Conservation (phyloP, 2,329 filamentous ascomycete genomes). For the Pyrenochaeta sp. region DNA sequence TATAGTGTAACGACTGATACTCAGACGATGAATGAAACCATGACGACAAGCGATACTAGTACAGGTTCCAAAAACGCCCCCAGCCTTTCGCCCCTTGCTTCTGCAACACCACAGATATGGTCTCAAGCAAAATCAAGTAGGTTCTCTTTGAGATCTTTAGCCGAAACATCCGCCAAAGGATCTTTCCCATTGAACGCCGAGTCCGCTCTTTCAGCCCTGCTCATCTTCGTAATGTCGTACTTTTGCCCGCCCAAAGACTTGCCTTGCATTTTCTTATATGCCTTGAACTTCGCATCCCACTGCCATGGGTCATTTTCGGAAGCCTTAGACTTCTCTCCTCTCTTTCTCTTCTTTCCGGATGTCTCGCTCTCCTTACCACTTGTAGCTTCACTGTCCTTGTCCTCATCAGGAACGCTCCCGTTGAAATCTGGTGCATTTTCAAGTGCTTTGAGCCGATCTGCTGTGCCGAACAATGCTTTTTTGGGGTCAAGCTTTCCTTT, state of each 20-base stretch:
- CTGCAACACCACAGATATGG: not conserved
- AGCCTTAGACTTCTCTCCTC: not conserved
- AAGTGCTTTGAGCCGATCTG: constrained; percentile 15
- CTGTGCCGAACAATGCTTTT: constrained; percentile 17
- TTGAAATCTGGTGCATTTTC: constrained; percentile 5
- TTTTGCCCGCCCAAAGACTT: constrained; percentile 14
- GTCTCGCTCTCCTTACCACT: constrained; percentile 10
- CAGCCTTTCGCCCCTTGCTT: not conserved
- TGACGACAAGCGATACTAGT: not conserved
- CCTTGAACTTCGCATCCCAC: constrained; percentile 14
- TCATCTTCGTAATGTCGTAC: constrained; percentile 33
- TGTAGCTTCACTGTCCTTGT: constrained; percentile 1
- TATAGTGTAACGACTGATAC: too few species aligned
- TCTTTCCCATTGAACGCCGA: constrained; percentile 20
- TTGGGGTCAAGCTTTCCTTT: constrained; percentile 20
- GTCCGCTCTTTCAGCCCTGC: constrained; percentile 16
- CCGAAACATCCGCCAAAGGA: constrained; percentile 17
- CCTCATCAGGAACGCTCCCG: not conserved
- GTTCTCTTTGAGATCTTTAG: constrained; percentile 12
- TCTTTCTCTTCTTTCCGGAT: constrained; percentile 7
- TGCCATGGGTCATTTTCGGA: constrained; percentile 22
- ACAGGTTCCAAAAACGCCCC: not conserved
- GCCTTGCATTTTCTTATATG: constrained; percentile 11
- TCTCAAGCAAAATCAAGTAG: constrained; percentile 9
- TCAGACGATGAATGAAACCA: too few species aligned